A percentile compares a stretch with the other conserved stretches of the same genome.
Conservation (phyloP, 495 filamentous ascomycete genomes). For the Trichoderma erinaceum region DNA sequence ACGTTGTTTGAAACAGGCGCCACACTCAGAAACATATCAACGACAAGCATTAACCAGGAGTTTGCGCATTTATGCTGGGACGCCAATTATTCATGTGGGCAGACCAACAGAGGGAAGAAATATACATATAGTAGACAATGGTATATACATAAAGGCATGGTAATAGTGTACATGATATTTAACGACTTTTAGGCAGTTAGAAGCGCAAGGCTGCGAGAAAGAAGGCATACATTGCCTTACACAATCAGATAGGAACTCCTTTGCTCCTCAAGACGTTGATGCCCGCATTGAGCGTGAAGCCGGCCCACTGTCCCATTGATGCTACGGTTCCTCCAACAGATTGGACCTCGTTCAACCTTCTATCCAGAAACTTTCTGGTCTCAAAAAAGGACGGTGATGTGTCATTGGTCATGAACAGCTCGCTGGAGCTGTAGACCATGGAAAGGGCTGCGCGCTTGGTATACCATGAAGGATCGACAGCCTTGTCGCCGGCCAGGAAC, state of each 20-base stretch:
- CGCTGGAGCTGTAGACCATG: constrained; percentile 75
- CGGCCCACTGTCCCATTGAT: constrained; percentile 63
- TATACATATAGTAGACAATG: background rate
- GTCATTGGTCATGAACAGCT: constrained; percentile 92
- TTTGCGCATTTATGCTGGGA: background rate
- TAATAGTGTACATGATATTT: constrained; percentile 11
- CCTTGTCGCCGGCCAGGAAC: constrained; percentile 71
- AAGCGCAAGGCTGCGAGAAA: background rate
- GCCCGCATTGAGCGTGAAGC: constrained; percentile 63
- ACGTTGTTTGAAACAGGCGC: too few species aligned
- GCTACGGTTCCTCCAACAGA: constrained; percentile 52
- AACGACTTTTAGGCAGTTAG: background rate
- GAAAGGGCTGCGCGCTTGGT: constrained; percentile 74
- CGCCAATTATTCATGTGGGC: background rate
- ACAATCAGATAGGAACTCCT: constrained; percentile 50
- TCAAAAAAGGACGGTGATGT: constrained; percentile 55
- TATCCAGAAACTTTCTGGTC: constrained; percentile 72
- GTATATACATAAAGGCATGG: constrained; percentile 3
- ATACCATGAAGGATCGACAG: constrained; percentile 85
- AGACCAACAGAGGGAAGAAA: background rate
- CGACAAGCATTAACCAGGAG: background rate
- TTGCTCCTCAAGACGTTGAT: constrained; percentile 60
- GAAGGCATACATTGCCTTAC: background rate
- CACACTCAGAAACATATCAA: background rate
- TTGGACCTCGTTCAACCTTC: constrained; percentile 65